A percentile compares a stretch with the other conserved stretches of the same genome.
phyloP scores from a whole-genome alignment of 441 rosid genomes.

The Euphorbia celastroides region DNA sequence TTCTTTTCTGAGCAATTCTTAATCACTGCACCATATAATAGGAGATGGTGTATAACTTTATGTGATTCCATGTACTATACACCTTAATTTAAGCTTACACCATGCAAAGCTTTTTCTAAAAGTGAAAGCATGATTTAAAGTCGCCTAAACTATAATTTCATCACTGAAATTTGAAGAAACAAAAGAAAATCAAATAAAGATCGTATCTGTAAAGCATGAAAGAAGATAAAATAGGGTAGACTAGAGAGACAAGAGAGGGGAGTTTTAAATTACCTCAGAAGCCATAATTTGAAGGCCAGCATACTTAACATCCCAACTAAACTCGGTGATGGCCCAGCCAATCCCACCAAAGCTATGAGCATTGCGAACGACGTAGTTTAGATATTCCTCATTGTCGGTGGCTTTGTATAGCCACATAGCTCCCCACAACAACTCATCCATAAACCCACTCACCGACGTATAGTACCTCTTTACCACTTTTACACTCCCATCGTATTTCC shows the following conservation, averaged over 20 bases:
- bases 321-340: constrained; percentile 93
- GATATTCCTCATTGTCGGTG: constrained; percentile 75
- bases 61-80: not conserved
- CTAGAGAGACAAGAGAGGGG: not conserved
- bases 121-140: constrained; percentile 24
- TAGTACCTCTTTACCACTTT: constrained; percentile 77
- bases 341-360: constrained; percentile 72
- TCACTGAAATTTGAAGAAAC: constrained; percentile 17
- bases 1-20: not conserved
- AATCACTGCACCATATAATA: too few species aligned
- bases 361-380: constrained; percentile 51
- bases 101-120: constrained; percentile 11
- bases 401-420: constrained; percentile 90
- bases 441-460: constrained; percentile 94
- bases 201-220: not conserved
- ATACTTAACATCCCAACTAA: constrained; percentile 97
- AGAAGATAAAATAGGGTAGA: not conserved
- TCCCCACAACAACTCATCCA: constrained; percentile 95
- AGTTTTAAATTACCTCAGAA: constrained; percentile 51
- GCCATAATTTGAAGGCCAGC: constrained; percentile 83
- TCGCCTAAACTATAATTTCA: constrained; percentile 14
- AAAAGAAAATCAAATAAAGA: constrained; percentile 3
- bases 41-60: not conserved
- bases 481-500: constrained; percentile 71
- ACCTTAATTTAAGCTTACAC: constrained; percentile 24